A percentile compares a stretch with the other conserved stretches of the same genome.
phyloP scores from a whole-genome alignment of 1,284 basidiomycete species.

The Apiotrichum sp. region DNA sequence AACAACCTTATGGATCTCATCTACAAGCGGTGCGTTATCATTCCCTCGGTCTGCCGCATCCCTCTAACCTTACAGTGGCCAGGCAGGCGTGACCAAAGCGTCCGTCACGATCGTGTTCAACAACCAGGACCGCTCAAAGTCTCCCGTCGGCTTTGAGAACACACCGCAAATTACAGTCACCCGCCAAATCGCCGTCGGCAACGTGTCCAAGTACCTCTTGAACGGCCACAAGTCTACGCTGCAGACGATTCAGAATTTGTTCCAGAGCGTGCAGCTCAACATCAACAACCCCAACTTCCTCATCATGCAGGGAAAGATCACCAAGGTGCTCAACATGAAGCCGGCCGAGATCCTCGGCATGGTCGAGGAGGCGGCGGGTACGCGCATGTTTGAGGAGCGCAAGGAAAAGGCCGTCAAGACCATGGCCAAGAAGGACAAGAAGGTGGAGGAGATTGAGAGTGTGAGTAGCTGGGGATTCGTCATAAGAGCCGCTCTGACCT shows the following conservation, averaged over 20 bases:
- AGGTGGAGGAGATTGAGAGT: conserved; percentile 79
- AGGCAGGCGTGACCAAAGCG: conserved; percentile 94
- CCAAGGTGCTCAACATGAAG: conserved; percentile 97
- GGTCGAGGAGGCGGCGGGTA: conserved; percentile 98
- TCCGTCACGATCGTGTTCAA: conserved; percentile 99
- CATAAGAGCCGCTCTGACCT: background rate
- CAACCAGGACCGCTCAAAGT: conserved; percentile 85
- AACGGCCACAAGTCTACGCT: conserved; percentile 95
- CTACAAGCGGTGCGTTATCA: conserved; percentile 41
- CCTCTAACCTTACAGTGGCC: conserved; percentile 62
- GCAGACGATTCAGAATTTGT: conserved; percentile 81
- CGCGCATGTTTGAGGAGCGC: conserved; percentile 97
- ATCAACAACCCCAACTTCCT: conserved; percentile 99
- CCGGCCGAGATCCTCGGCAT: conserved; percentile 96
- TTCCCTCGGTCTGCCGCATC: background rate
- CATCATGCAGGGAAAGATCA: conserved; percentile 98
- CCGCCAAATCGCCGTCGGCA: conserved; percentile 86
- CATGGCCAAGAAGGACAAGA: conserved; percentile 96
- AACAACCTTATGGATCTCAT: conserved; percentile 96
- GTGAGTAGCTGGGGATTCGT: conserved; percentile 30
- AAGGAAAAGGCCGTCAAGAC: conserved; percentile 97
- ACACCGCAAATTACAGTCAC: conserved; percentile 91
- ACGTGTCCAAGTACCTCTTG: conserved; percentile 91
- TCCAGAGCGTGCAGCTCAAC: conserved; percentile 96
- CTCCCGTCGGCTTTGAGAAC: conserved; percentile 78